Evolutionary conservation across 164 flowering plant species (phyloP), one percentile per base, ranked within the genome.

Genomic region (Berberis thunbergii): DNA sequence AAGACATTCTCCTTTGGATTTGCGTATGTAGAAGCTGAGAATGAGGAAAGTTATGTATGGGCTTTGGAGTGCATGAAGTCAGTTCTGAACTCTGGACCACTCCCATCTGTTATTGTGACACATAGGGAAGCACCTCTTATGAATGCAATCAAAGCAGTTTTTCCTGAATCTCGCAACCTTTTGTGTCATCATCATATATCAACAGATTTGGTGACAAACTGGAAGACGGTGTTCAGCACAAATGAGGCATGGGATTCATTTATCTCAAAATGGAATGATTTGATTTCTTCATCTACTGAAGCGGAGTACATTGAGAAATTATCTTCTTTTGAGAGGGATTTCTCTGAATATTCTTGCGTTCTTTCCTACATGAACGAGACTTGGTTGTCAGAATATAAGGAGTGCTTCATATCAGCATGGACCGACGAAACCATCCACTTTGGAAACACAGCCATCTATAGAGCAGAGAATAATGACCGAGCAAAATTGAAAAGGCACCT

Each of bases 131-230:
- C 9, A 10, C 43, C 55, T 3, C n/a, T 62, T 2, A 62, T 62
- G 64, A 62, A 49, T 39, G 54, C 56, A 62, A 38, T 45, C 38
- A 41, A 2, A 38, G 44, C 3, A 7, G 13, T 62, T 7, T 62
- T 62, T 49, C 64, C 64, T 26, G 40, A 38, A 3, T 12, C 64
- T 1, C 38, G 9, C 39, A 49, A 62, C 7, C 13, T 62, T 39
- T 62, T 62, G 46, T 62, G 64, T 62, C 52, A 9, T 10, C 49
- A 43, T 43, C 53, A 50, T 50, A 62, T 62, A 39, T 62, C 54
- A 4, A 49, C 9, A 41, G 45, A 49, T 41, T n/a, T 62, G 7
- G 44, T 45, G 41, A 50, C 62, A 60, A 58, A 60, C 8, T 43
- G 62, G 41, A 60, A 49, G 55, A 62, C 6, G 53, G 1, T 49